Conservation (phyloP, 192 early-diverging fungal genomes). For the Entomortierella lignicola region DNA sequence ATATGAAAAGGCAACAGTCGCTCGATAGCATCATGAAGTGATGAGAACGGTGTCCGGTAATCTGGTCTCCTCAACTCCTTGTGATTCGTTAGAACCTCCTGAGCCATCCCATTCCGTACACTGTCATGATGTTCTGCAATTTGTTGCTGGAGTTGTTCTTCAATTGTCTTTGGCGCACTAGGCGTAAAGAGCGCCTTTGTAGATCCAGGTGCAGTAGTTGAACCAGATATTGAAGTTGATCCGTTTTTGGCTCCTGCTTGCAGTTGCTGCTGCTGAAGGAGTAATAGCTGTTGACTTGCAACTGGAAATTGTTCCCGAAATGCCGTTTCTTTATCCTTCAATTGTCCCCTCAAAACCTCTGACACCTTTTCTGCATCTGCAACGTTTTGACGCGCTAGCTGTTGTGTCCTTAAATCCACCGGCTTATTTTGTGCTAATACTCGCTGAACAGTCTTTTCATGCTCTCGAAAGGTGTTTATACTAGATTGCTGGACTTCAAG, state of each 20-base stretch:
- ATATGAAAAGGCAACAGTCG: conserved; percentile 81
- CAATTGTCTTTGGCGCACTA: conserved; percentile 20
- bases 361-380: conserved; percentile 29
- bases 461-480: conserved; percentile 24
- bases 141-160: conserved; percentile 41
- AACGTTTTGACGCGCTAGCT: conserved; percentile 13
- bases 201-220: not conserved
- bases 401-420: conserved; percentile 25
- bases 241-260: conserved; percentile 4
- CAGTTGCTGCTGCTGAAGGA: conserved; percentile 14
- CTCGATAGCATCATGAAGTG: conserved; percentile 68
- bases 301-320: conserved; percentile 36
- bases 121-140: conserved; percentile 36
- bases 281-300: conserved; percentile 30
- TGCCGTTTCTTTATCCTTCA: conserved; percentile 17
- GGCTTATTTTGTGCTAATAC: conserved; percentile 19
- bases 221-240: not conserved
- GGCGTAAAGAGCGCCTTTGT: not conserved
- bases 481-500: conserved; percentile 23
- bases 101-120: conserved; percentile 28
- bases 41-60: conserved; percentile 71
- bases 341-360: conserved; percentile 15
- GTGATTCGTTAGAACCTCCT: conserved; percentile 26
- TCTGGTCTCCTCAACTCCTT: conserved; percentile 55
- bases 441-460: conserved; percentile 19